These are phyloP conservation scores for Holtermannia corniformis DNA, from an alignment of 768 basidiomycete genomes.

Conservation along the genomic window DNA sequence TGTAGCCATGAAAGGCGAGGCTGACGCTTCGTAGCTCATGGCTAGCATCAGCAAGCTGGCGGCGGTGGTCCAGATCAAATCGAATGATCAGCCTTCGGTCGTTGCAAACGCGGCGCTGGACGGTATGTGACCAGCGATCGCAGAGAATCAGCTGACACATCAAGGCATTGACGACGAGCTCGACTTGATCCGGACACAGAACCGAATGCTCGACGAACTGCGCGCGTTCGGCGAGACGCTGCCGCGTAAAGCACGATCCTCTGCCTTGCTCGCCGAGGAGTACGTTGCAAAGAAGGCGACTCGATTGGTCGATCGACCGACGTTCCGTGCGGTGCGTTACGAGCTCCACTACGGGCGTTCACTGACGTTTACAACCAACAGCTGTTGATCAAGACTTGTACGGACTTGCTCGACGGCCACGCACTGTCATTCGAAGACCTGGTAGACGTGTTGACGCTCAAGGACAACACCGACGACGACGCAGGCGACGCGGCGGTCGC, in stretches of 20 bases:
- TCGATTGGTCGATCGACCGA: constrained; percentile 45
- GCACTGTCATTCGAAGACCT: constrained; percentile 67
- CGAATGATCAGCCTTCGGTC: constrained; percentile 27
- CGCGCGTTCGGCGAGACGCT: background rate
- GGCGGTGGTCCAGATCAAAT: constrained; percentile 57
- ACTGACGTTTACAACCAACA: constrained; percentile 38
- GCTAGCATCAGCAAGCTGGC: constrained; percentile 83
- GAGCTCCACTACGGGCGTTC: constrained; percentile 6
- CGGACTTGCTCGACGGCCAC: constrained; percentile 62
- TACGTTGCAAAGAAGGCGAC: constrained; percentile 45
- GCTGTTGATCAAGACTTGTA: constrained; percentile 63
- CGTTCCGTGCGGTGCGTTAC: constrained; percentile 54
- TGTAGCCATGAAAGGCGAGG: background rate
- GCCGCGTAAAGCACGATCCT: constrained; percentile 33
- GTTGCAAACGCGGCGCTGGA: constrained; percentile 13
- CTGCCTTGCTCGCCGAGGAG: constrained; percentile 5
- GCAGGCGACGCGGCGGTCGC: constrained; percentile 51
- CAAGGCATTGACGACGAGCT: constrained; percentile 75
- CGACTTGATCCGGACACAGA: constrained; percentile 78
- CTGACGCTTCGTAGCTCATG: constrained; percentile 58
- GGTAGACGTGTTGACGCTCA: constrained; percentile 74
- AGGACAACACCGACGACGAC: constrained; percentile 55
- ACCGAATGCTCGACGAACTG: constrained; percentile 57
- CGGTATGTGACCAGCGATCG: background rate
- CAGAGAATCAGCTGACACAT: background rate